A percentile compares a stretch with the other conserved stretches of the same genome.
Evolutionary conservation across 148 eudicot genomes (phyloP).

Genomic region (Cornus florida): DNA sequence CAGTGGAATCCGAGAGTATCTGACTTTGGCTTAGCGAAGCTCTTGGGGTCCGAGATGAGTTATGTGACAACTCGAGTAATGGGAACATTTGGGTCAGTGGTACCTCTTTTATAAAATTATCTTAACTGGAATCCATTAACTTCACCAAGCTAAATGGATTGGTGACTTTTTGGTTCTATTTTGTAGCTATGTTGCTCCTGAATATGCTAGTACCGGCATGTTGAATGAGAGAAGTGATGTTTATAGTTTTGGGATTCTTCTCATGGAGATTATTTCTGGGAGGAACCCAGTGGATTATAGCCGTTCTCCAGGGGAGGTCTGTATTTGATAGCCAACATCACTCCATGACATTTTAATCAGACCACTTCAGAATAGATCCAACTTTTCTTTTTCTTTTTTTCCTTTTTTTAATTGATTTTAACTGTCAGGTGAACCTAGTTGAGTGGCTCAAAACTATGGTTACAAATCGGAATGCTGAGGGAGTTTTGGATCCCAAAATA

Average conservation of each 20-base stretch:
- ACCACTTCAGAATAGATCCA: background rate
- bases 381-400: background rate
- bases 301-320: conserved; percentile 83
- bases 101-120: background rate
- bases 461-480: conserved; percentile 66
- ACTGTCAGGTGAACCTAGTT: conserved; percentile 71
- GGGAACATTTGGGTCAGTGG: conserved; percentile 89
- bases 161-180: background rate
- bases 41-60: conserved; percentile 68
- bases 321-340: conserved; percentile 1
- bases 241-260: conserved; percentile 85
- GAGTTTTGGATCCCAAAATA: conserved; percentile 77
- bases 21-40: conserved; percentile 91
- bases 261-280: conserved; percentile 86
- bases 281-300: conserved; percentile 92
- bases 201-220: conserved; percentile 95
- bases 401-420: background rate
- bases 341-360: background rate
- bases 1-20: conserved; percentile 82
- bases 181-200: conserved; percentile 89
- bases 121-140: background rate
- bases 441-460: conserved; percentile 94
- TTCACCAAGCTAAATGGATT: conserved; percentile 5
- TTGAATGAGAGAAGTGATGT: conserved; percentile 89
- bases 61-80: conserved; percentile 87